Evolutionary conservation across 2,329 filamentous ascomycete genomes (phyloP).

Genomic region (Cytospora schulzeri): DNA sequence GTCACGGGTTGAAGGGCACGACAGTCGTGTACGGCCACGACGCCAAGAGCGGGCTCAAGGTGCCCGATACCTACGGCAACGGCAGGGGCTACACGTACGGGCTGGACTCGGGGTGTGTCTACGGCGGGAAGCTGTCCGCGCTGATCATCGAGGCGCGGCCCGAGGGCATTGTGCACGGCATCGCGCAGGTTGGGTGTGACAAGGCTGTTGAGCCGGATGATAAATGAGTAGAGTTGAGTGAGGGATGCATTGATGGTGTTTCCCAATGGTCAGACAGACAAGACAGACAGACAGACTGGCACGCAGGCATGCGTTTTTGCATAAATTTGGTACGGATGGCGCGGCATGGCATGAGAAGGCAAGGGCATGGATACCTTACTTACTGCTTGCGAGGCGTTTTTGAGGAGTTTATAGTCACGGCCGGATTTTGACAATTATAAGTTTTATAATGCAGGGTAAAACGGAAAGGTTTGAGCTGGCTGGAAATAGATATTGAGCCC

Average conservation of each 20-base stretch:
- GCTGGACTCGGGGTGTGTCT: slow-evolving; percentile 80
- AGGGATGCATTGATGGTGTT: background rate
- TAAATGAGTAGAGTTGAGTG: background rate
- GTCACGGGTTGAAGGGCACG: slow-evolving; percentile 54
- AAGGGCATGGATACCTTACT: background rate
- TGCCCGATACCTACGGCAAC: slow-evolving; percentile 24
- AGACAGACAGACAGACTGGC: background rate
- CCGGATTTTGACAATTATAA: background rate
- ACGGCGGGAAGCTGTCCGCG: slow-evolving; percentile 74
- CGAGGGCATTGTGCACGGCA: slow-evolving; percentile 39
- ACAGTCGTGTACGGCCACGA: slow-evolving; percentile 91
- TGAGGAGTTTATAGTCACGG: background rate
- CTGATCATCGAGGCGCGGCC: slow-evolving; percentile 65
- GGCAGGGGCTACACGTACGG: slow-evolving; percentile 69
- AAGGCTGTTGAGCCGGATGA: slow-evolving; percentile 18
- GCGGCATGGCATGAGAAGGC: background rate
- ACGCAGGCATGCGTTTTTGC: background rate
- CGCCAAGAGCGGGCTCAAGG: slow-evolving; percentile 67
- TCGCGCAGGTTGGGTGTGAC: slow-evolving; percentile 47
- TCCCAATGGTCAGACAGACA: too few relatives aligned
- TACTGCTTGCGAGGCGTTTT: background rate
- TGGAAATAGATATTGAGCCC: too few relatives aligned
- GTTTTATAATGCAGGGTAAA: too few relatives aligned
- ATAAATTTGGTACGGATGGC: background rate
- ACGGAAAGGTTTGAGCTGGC: too few relatives aligned